Base-by-base conservation (phyloP, 2,329 filamentous ascomycete species). In the Dactylellina drechsleri region DNA sequence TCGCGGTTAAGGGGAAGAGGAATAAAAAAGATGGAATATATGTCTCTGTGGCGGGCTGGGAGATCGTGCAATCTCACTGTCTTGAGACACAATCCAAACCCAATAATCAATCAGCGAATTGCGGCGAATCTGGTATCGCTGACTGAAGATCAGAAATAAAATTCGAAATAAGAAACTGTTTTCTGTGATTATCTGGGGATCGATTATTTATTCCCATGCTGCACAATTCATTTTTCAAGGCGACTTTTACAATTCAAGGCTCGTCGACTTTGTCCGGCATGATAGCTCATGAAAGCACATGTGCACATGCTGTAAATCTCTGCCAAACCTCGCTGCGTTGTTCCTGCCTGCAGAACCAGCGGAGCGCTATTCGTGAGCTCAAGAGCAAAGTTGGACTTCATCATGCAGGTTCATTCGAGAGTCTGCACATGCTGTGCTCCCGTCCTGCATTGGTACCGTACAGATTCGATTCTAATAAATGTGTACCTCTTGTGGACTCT, bases 31-130 rank as follows among this genome's bases (percentile, higher is more conserved):
- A 54, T 18, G 49, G 45, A 62, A 43, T 62, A 45, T 47, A 5
- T 36, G 6, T 49, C 6, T 49, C 16, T 36, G 66, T 65, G 66
- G 66, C 61, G 58, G 31, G 66, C 52, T 71, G 66, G 66, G 66
- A 71, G 66, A 71, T 71, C 65, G 66, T 65, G 66, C 52, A 71
- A 71, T 71, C 59, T 71, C 66, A 52, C 59, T 45, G 57, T 41
- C 52, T 70, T 70, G 66, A 60, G 66, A 60, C 57, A 60, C 43
- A 31, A 70, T 62, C 57, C 40, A 49, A 68, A 4, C 23, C 2
- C 23, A 23, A 23, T 23, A 59, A 52, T 28, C 53, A 68, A 40
- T 50, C 40, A 52, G 28, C 53, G 62, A 66, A 66, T 66, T 66
- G 40, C 43, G 58, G 57, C 47, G 52, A 26, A 36, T 1, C 13